Evolutionary conservation across 2,329 filamentous ascomycete species (phyloP), one percentile per base, ranked within the genome.

Genomic region (Aspergillus pseudonomiae): DNA sequence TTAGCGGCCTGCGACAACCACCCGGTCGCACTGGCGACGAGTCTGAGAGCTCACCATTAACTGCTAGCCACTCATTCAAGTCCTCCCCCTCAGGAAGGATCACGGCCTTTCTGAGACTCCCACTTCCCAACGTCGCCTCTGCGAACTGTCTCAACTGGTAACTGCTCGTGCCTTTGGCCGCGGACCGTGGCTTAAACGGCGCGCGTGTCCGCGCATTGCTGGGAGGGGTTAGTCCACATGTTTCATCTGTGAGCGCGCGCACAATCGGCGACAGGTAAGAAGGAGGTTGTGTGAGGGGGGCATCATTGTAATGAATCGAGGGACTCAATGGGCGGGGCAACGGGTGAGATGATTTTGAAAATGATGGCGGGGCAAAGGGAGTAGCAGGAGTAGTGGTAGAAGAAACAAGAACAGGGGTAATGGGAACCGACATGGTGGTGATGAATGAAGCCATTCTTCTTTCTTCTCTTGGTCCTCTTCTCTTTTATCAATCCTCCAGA

Each of bases 111-210:
- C 93, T 88, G 80, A 99, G 82, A 80, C 94, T 97, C 56, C 95
- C 95, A 71, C 93, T 96, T 41, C 95, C 95, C 43, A 99, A 85
- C 12, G 95, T 99, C 53, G 96, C 95, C 79, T 99, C 96, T 59
- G 95, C 95, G 85, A 98, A 99, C 79, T 99, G 95, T 79, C 95
- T 91, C 71, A 99, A 85, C 81, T 98, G 95, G 83, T 96, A 96
- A 78, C 86, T 96, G 71, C 88, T 92, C 60, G 93, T 96, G 63
- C 94, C 93, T 78, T 95, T 96, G 74, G 90, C 91, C 50, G 89
- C 83, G 66, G 90, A 90, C 74, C 94, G 91, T 43, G 94, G 92
- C 76, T 94, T 93, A 84, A 98, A 98, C 70, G 95, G 92, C 74
- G 92, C 93, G 79, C 92, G 89, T 70, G 92, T 93, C 74, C 93